phyloP scores from a whole-genome alignment of 495 filamentous ascomycete genomes.

The Bacidia rubella region DNA sequence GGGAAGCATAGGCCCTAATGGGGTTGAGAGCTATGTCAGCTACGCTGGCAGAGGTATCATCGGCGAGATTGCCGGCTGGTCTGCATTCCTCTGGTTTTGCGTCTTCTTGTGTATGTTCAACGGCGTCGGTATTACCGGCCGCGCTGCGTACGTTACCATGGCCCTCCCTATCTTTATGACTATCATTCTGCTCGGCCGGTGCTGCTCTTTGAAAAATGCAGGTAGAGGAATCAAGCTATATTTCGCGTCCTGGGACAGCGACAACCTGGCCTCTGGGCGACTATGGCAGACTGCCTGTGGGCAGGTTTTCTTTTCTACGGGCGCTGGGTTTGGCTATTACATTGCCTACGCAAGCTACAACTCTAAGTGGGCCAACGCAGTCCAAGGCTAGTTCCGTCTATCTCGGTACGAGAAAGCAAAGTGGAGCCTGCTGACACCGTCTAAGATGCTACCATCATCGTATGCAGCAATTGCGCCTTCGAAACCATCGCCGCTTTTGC shows the following conservation, averaged over 20 bases:
- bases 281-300: no score
- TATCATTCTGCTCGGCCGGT: no score
- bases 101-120: constrained; percentile 29
- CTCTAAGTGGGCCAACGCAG: no score
- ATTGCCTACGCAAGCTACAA: no score
- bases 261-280: no score
- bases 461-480: constrained; percentile 26
- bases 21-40: constrained; percentile 15
- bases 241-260: no score
- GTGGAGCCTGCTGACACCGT: constrained; percentile 26
- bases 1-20: constrained; percentile 17
- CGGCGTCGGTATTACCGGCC: constrained; percentile 28
- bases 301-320: no score
- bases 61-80: constrained; percentile 29
- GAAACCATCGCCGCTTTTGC: constrained; percentile 31
- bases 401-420: constrained; percentile 25
- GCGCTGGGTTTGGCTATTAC: no score
- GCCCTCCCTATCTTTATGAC: constrained; percentile 29
- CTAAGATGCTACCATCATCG: constrained; percentile 28
- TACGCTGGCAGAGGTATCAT: constrained; percentile 19
- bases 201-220: no score
- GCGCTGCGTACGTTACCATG: constrained; percentile 33
- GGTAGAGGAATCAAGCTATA: no score
- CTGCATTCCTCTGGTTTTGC: constrained; percentile 27
- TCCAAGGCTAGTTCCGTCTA: constrained; percentile 24